Conservation (phyloP, 352 stramenopile genomes). For the Phytopythium kandeliae region DNA sequence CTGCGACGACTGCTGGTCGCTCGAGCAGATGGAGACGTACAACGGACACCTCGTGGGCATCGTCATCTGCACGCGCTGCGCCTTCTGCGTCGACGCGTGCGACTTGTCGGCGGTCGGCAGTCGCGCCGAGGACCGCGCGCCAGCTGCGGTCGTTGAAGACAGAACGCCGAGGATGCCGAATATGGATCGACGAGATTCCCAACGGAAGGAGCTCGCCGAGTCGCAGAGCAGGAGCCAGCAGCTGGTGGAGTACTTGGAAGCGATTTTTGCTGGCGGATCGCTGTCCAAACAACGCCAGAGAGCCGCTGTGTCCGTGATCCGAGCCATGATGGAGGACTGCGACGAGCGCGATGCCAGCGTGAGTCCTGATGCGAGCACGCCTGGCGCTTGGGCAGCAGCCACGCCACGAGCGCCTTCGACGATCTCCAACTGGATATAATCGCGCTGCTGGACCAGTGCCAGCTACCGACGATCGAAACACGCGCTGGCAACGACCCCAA, state of each 20-base stretch:
- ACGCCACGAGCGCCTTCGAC: too few species aligned
- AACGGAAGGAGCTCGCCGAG: neutral
- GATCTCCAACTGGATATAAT: too few species aligned
- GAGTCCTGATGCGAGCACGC: too few species aligned
- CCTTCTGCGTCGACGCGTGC: slow-evolving; percentile 35
- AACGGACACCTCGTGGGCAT: slow-evolving; percentile 19
- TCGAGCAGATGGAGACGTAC: slow-evolving; percentile 12
- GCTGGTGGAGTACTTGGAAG: slow-evolving; percentile 1
- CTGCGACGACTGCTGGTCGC: slow-evolving; percentile 12
- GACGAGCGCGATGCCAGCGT: too few species aligned
- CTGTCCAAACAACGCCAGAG: neutral
- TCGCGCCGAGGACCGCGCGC: slow-evolving; percentile 9
- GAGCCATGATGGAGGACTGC: neutral
- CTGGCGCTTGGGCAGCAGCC: too few species aligned
- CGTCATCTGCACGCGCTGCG: slow-evolving; percentile 37
- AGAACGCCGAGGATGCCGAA: neutral
- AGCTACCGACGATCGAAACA: too few species aligned
- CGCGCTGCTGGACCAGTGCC: too few species aligned
- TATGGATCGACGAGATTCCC: neutral
- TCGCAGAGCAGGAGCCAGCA: neutral
- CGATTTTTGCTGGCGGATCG: neutral
- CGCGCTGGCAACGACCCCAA: too few species aligned
- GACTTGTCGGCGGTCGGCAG: slow-evolving; percentile 29
- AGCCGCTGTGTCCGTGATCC: slow-evolving; percentile 1
- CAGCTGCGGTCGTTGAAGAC: slow-evolving; percentile 8